Percentiles rank a stretch among this genome's conserved stretches.
phyloP scores from a whole-genome alignment of 2,329 filamentous ascomycete species.

The Endoconidiophora laricicola region DNA sequence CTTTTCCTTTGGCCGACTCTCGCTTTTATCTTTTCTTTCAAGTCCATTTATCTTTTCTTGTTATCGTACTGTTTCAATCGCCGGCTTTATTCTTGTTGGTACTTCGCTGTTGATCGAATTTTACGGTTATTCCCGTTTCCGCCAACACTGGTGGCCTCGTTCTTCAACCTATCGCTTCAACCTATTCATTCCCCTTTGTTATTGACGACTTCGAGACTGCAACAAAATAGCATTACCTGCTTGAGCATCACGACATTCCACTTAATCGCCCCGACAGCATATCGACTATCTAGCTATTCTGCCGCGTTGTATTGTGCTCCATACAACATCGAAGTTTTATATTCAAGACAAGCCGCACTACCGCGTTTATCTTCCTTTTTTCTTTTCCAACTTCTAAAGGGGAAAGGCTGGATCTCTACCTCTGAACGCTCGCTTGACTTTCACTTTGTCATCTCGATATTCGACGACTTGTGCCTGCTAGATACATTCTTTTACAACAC shows the following conservation, averaged over 20 bases:
- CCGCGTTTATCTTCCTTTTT: not conserved
- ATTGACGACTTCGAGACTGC: not conserved
- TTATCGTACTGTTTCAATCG: not conserved
- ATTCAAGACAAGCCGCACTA: too few species aligned
- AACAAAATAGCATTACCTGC: not conserved
- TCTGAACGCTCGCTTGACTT: constrained; percentile 3
- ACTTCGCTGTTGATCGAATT: not conserved
- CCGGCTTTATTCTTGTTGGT: not conserved
- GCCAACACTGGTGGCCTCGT: too few species aligned
- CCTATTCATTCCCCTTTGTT: not conserved
- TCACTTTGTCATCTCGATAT: not conserved
- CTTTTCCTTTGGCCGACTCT: constrained; percentile 1
- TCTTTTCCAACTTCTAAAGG: constrained; percentile 1
- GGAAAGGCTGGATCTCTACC: constrained; percentile 11
- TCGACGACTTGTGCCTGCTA: not conserved
- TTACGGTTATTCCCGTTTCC: too few species aligned
- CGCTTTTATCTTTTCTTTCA: not conserved
- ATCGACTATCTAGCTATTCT: not conserved
- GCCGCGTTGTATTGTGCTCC: not conserved
- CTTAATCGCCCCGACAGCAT: not conserved
- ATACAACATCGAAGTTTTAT: too few species aligned
- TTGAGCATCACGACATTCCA: not conserved
- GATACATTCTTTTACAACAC: not conserved
- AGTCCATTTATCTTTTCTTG: not conserved
- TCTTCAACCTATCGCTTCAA: too few species aligned